phyloP scores from a whole-genome alignment of 2,329 filamentous ascomycete species.

The Aspergillus neotritici region DNA sequence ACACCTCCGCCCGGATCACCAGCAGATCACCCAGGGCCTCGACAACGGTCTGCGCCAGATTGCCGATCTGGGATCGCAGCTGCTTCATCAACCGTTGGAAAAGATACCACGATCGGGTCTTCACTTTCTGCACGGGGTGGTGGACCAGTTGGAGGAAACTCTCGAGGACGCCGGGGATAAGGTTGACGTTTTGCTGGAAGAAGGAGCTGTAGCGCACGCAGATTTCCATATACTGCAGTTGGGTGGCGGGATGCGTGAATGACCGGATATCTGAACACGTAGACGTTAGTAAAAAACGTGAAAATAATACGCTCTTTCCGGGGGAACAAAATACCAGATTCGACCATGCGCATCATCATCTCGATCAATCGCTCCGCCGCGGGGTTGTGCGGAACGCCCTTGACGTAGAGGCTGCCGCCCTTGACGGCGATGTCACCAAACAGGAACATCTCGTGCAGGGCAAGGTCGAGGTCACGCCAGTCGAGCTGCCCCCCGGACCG shows the following conservation, averaged over 20 bases:
- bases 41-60: slow-evolving; percentile 86
- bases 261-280: slow-evolving; percentile 63
- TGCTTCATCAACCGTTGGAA: slow-evolving; percentile 91
- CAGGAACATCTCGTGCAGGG: slow-evolving; percentile 88
- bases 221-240: slow-evolving; percentile 97
- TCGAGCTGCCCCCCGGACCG: slow-evolving; percentile 70
- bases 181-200: slow-evolving; percentile 76
- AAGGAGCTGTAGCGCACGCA: slow-evolving; percentile 90
- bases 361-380: slow-evolving; percentile 76
- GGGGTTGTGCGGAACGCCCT: slow-evolving; percentile 71
- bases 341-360: slow-evolving; percentile 95
- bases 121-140: slow-evolving; percentile 78
- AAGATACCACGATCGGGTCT: slow-evolving; percentile 91
- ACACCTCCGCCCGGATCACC: slow-evolving; percentile 82
- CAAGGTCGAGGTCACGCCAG: slow-evolving; percentile 92
- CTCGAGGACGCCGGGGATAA: slow-evolving; percentile 81
- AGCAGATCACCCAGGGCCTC: slow-evolving; percentile 83
- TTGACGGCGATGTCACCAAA: slow-evolving; percentile 93
- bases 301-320: slow-evolving; percentile 5
- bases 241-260: slow-evolving; percentile 83
- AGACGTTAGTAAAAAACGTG: not conserved
- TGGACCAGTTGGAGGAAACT: slow-evolving; percentile 89
- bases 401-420: slow-evolving; percentile 78
- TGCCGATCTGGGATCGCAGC: slow-evolving; percentile 73
- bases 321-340: slow-evolving; percentile 64